Evolutionary conservation across 768 basidiomycete genomes (phyloP), one percentile per base, ranked within the genome.

Genomic region (Sarcodon sp.): DNA sequence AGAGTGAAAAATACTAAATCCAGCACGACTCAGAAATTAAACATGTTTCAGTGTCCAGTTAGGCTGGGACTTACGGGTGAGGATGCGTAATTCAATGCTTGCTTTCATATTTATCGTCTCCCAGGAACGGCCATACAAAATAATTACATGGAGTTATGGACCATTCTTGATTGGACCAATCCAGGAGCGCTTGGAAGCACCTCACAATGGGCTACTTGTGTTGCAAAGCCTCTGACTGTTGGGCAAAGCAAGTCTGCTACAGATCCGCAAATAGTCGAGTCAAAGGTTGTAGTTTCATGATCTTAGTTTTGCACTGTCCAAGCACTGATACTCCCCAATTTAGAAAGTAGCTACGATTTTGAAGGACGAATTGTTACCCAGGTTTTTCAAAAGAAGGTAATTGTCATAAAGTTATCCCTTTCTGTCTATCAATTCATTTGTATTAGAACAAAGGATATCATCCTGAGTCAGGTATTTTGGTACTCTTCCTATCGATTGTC

Each of bases 11-110:
- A 91, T 52, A 75, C 80, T 2, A 59, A 64, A 2, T 75, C 86
- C 0, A 74, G 78, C 51, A 76, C 80, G 3, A 79, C 84, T 0
- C 43, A 59, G n/a, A 83, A 89, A 0, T 80, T 83, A 50, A 78
- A 83, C 55, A 76, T 71, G 45, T 87, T 96, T 56, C 43, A 61
- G 0, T 90, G 87, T 58, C 41, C 54, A 1, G 43, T 57, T 21
- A 81, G 93, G 3, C 90, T 94, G 55, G 94, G 90, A 0, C 68
- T 98, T 41, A 96, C 92, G 0, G 91, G 87, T 15, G 80, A 84
- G 12, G 69, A 75, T 31, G 70, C 15, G 50, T 32, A 8, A 21
- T 11, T 37, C 21, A 27, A 27, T 27, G 4, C 7, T 73, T 18
- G 35, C 21, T 33, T 35, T 50, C 11, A 15, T 33, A 12, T 31